Evolutionary conservation across 1,284 basidiomycete genomes (phyloP), one percentile per base, ranked within the genome.

Genomic region (Naganishia sp.): DNA sequence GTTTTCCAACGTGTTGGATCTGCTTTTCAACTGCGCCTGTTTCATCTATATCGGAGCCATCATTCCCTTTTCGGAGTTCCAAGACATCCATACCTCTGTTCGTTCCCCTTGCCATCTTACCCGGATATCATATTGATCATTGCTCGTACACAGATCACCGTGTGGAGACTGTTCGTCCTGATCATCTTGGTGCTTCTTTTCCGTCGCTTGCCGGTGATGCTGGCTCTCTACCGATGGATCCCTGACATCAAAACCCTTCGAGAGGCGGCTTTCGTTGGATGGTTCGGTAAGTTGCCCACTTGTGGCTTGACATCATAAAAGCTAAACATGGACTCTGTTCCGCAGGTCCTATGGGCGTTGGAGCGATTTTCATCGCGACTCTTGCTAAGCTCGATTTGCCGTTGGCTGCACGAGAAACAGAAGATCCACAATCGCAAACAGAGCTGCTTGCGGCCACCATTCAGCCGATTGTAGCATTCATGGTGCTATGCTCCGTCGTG

Each of bases 21-120:
- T 84, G 75, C 74, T 84, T 32, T 93, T 94, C 85, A 94, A 94
- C 81, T 85, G 90, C 68, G 89, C 90, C 23, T 89, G 88, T 72
- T 96, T 96, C 81, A 87, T 96, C 65, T 96, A 89, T 75, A 88
- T 96, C 66, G 93, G 93, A 67, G 93, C 94, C 43, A 92, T 94
- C 86, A 94, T 94, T 85, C 94, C 94, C 0, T 97, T 97, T 78
- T 79, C 83, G 72, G 82, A 84, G 51, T 97, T 93, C 80, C 84
- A 86, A 69, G 81, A 90, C 75, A 79, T 81, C 0, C 79, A 79
- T n/a, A 80, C 91, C 67, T 86, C 88, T 1, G 73, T 75, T 52
- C 70, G 72, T 71, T 21, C 7, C 13, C 13, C 21, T 21, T 21
- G 43, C 28, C 1, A 35, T 11, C 11, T n/a, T 25, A n/a, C 31